These are phyloP conservation scores for Yamadazyma sp. DNA, from an alignment of 805 yeast species.

Conservation along the genomic window DNA sequence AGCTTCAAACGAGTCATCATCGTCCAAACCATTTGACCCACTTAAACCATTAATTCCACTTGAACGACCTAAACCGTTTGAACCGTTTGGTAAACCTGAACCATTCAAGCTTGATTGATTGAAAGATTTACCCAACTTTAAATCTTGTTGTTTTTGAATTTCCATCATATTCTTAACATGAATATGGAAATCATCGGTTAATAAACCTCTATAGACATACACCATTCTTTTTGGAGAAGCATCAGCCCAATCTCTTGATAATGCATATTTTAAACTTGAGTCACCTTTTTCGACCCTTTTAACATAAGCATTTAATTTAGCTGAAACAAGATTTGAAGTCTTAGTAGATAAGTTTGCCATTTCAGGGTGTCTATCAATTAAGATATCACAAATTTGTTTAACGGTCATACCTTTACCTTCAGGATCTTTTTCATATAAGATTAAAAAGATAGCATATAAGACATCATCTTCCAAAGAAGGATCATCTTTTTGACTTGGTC, in stretches of 20 bases:
- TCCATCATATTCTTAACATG: conserved; percentile 68
- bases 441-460: conserved; percentile 68
- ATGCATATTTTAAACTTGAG: conserved; percentile 63
- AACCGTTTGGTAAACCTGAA: background rate
- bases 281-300: conserved; percentile 85
- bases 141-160: conserved; percentile 12
- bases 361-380: conserved; percentile 73
- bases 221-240: conserved; percentile 89
- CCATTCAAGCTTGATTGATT: background rate
- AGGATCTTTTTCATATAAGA: conserved; percentile 65
- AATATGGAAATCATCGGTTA: conserved; percentile 70
- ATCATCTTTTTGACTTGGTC: conserved; percentile 61
- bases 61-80: no score
- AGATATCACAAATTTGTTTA: conserved; percentile 76
- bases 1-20: conserved; percentile 26
- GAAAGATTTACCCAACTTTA: conserved; percentile 3
- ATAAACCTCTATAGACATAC: conserved; percentile 75
- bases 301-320: conserved; percentile 80
- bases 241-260: conserved; percentile 88
- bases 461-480: conserved; percentile 72
- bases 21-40: conserved; percentile 16
- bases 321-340: conserved; percentile 76
- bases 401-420: conserved; percentile 84
- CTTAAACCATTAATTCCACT: background rate
- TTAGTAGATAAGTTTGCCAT: conserved; percentile 80